phyloP scores from a whole-genome alignment of 352 stramenopile species.

The Globisporangium carolinianum region DNA sequence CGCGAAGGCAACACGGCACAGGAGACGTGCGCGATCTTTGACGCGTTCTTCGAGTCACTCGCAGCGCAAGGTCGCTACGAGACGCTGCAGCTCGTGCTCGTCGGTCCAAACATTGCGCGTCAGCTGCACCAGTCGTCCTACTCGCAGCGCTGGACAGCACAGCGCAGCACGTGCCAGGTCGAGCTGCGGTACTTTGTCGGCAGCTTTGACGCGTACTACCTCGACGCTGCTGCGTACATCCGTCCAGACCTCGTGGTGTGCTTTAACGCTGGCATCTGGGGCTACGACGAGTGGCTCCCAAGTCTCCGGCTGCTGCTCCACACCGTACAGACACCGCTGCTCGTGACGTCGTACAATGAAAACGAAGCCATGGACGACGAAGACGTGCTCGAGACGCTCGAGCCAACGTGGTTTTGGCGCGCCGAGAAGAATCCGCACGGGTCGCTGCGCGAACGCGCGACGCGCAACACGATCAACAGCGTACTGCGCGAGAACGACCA shows the following conservation, averaged over 20 bases:
- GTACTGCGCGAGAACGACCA: conserved; percentile 73
- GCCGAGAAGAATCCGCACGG: conserved; percentile 63
- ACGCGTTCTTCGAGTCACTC: conserved; percentile 32
- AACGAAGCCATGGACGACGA: conserved; percentile 75
- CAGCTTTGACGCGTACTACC: conserved; percentile 53
- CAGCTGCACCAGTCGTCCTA: conserved; percentile 34
- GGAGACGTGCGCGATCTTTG: conserved; percentile 60
- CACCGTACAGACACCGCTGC: conserved; percentile 41
- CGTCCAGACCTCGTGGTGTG: conserved; percentile 59
- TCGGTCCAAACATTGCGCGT: conserved; percentile 66
- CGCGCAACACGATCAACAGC: conserved; percentile 44
- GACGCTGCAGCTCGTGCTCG: conserved; percentile 50
- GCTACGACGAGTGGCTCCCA: conserved; percentile 82
- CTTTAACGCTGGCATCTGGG: conserved; percentile 86
- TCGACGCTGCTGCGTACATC: conserved; percentile 33
- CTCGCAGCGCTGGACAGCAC: conserved; percentile 15
- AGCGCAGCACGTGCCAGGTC: neutral
- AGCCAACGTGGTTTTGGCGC: conserved; percentile 60
- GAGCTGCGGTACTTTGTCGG: conserved; percentile 65
- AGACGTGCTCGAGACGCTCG: conserved; percentile 58
- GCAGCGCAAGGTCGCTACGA: conserved; percentile 24
- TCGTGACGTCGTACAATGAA: conserved; percentile 84
- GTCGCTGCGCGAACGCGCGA: conserved; percentile 36
- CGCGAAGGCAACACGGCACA: conserved; percentile 54
- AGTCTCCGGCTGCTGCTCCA: conserved; percentile 59